Evolutionary conservation across 2,329 filamentous ascomycete species (phyloP).

Genomic region (Seiridium unicorne): DNA sequence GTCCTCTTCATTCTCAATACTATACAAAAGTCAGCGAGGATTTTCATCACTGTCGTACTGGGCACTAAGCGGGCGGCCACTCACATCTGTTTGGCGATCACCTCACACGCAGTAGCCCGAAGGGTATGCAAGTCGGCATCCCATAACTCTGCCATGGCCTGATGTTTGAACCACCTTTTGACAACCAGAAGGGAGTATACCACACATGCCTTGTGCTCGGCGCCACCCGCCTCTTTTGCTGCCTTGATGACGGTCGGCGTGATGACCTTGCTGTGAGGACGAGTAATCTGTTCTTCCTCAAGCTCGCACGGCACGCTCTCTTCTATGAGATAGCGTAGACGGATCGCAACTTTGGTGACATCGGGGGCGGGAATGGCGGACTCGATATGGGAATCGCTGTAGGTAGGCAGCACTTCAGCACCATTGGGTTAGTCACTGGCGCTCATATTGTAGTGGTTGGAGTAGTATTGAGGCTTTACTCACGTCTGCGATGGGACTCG

Average conservation of each 20-base stretch:
- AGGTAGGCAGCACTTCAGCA: constrained; percentile 61
- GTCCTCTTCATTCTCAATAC: constrained; percentile 84
- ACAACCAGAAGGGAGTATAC: constrained; percentile 78
- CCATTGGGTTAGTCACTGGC: constrained; percentile 13
- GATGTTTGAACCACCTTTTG: constrained; percentile 72
- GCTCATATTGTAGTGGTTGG: not conserved
- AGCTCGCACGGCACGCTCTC: constrained; percentile 89
- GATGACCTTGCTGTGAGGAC: constrained; percentile 81
- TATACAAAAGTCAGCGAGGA: constrained; percentile 25
- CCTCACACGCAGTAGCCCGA: constrained; percentile 80
- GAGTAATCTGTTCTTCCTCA: constrained; percentile 70
- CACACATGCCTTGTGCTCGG: constrained; percentile 74
- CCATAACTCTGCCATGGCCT: constrained; percentile 82
- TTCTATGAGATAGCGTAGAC: constrained; percentile 87
- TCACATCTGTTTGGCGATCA: constrained; percentile 79
- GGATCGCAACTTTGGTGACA: constrained; percentile 86
- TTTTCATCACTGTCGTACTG: not conserved
- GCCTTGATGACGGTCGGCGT: constrained; percentile 76
- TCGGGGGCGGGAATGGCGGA: constrained; percentile 73
- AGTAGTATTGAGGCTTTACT: constrained; percentile 16
- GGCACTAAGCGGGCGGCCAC: constrained; percentile 12
- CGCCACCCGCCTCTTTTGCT: constrained; percentile 76
- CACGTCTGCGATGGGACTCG: constrained; percentile 44
- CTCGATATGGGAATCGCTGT: constrained; percentile 55
- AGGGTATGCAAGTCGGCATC: constrained; percentile 82